These are phyloP conservation scores for Triangularia verruculosa DNA, from an alignment of 2,329 filamentous ascomycete genomes.

Conservation along the genomic window DNA sequence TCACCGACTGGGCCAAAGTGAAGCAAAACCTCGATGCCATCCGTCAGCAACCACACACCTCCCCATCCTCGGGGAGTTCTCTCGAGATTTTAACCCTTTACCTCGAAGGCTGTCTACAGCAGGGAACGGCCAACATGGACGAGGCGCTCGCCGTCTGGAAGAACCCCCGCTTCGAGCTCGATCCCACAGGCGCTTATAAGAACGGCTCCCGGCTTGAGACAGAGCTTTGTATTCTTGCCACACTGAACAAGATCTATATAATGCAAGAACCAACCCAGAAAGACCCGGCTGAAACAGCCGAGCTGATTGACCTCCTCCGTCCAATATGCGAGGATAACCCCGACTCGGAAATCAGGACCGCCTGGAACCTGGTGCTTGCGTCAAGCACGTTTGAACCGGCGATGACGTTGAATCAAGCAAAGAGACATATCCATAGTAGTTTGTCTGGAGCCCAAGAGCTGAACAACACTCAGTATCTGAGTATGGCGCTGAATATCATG, in stretches of 20 bases:
- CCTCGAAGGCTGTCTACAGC: conserved; percentile 70
- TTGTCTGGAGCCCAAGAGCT: conserved; percentile 67
- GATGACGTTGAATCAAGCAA: conserved; percentile 70
- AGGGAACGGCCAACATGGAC: conserved; percentile 72
- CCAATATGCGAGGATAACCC: conserved; percentile 65
- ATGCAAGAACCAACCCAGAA: conserved; percentile 60
- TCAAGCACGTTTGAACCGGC: conserved; percentile 60
- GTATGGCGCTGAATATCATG: conserved; percentile 82
- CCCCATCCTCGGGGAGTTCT: conserved; percentile 29
- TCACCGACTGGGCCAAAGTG: conserved; percentile 67
- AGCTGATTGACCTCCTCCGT: conserved; percentile 63
- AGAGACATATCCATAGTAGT: conserved; percentile 72
- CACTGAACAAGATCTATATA: conserved; percentile 69
- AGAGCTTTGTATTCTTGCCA: conserved; percentile 64
- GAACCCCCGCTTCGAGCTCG: conserved; percentile 56
- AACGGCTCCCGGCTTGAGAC: conserved; percentile 43
- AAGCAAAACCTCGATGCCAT: conserved; percentile 55
- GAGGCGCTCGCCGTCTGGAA: conserved; percentile 66
- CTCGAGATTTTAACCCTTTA: conserved; percentile 63
- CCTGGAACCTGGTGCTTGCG: conserved; percentile 73
- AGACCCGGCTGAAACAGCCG: conserved; percentile 56
- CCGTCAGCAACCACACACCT: conserved; percentile 40
- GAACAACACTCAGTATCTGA: conserved; percentile 75
- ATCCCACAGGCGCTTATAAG: conserved; percentile 34
- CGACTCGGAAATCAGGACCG: conserved; percentile 72